Evolutionary conservation across 352 stramenopile genomes (phyloP), one percentile per base, ranked within the genome.

Genomic region (Phytophthora fragariae): DNA sequence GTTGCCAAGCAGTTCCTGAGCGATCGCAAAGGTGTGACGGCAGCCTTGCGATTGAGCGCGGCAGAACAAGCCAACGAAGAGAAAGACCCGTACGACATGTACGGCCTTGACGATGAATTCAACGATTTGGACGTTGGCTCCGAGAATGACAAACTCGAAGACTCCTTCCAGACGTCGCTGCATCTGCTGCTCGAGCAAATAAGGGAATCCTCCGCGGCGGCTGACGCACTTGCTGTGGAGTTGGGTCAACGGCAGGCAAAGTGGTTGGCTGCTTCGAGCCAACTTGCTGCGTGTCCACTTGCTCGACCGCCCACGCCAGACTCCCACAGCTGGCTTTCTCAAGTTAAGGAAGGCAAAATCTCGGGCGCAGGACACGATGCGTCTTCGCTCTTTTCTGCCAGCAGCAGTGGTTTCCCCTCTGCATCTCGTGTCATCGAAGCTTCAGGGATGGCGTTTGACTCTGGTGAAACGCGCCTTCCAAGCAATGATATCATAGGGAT

Each of bases 331-430:
- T 95, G 88, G 88, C 76, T 93, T 2, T 76, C 77, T 1, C 88
- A 95, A 69, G 81, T 95, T 0, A 85, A 83, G 47, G 85, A 94
- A 70, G 88, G 88, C 1, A 94, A 94, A 72, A 89, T 95, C 3
- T 94, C 88, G 1, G 86, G 88, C 29, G 85, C 85, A 27, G 88
- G 88, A 0, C 64, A 89, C 14, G 86, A 94, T 70, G 75, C 79
- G 12, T 85, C 70, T 49, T 66, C 61, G 12, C 37, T 75, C 1
- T 78, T 78, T 65, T 58, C 69, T 0, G 50, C 50, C 24, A 66
- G 68, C 14, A 52, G 59, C 8, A 57, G 52, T 41, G 70, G 60
- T 0, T 83, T 80, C n/a, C 59, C 65, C 57, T 85, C 79, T 27
- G 72, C 75, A 68, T 78, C 68, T 57, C 71, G 73, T 27, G 21